Percentiles rank a stretch among this genome's conserved stretches.
Conservation (phyloP, 495 filamentous ascomycete species). For the Hypoxylon perforatum region DNA sequence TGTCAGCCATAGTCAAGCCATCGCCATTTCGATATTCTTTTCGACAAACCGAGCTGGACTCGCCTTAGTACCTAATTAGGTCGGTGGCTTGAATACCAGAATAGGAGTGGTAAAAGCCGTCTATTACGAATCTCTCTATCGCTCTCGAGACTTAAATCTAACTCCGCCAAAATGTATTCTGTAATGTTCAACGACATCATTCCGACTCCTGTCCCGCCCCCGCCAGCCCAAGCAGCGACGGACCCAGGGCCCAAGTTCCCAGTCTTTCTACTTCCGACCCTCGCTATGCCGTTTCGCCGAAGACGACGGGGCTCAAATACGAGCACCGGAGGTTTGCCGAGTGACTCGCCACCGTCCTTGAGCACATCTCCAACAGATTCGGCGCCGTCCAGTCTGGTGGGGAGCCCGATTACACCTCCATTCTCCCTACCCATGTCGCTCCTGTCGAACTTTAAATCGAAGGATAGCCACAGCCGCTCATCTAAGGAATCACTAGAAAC, state of each 20-base stretch:
- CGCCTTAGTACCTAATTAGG: slow-evolving; percentile 4
- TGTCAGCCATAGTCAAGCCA: not conserved
- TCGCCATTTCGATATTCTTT: slow-evolving; percentile 10
- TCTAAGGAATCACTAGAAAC: slow-evolving; percentile 13
- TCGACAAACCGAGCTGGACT: slow-evolving; percentile 21
- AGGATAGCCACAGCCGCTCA: slow-evolving; percentile 16
- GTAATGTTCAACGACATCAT: slow-evolving; percentile 40
- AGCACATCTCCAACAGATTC: slow-evolving; percentile 48
- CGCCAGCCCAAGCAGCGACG: slow-evolving; percentile 25
- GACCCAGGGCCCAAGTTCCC: slow-evolving; percentile 48
- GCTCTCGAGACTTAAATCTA: not conserved
- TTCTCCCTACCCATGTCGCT: slow-evolving; percentile 32
- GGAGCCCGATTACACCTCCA: slow-evolving; percentile 23
- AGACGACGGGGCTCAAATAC: slow-evolving; percentile 39
- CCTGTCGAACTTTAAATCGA: slow-evolving; percentile 22
- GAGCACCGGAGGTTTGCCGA: slow-evolving; percentile 2
- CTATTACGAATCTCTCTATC: slow-evolving; percentile 1
- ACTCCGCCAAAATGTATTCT: slow-evolving; percentile 31
- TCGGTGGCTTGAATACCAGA: not conserved
- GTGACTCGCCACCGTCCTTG: slow-evolving; percentile 42
- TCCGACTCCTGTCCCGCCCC: slow-evolving; percentile 27
- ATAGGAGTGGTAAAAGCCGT: not conserved
- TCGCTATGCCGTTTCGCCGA: slow-evolving; percentile 57
- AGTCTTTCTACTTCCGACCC: slow-evolving; percentile 60
- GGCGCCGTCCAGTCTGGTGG: slow-evolving; percentile 30